These are phyloP conservation scores for Diaporthe batatas DNA, from an alignment of 2,329 filamentous ascomycete species.

Conservation along the genomic window DNA sequence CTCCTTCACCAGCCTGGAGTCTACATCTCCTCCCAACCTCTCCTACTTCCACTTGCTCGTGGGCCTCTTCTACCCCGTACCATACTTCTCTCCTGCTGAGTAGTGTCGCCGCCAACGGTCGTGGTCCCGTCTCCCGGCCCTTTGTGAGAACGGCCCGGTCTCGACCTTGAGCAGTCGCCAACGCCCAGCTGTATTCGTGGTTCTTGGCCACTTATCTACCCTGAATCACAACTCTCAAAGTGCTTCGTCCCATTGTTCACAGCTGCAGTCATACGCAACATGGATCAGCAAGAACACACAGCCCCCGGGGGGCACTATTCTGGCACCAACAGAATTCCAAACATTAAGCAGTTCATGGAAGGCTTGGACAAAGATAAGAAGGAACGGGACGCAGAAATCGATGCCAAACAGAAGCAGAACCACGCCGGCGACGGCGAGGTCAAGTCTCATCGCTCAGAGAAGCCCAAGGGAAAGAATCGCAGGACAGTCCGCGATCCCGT, in stretches of 20 bases:
- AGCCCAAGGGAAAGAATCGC: slow-evolving; percentile 62
- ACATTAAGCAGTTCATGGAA: slow-evolving; percentile 86
- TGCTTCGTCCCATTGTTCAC: background rate
- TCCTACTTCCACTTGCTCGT: background rate
- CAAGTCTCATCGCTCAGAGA: slow-evolving; percentile 45
- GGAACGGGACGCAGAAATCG: slow-evolving; percentile 78
- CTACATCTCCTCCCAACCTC: slow-evolving; percentile 27
- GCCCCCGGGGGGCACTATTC: slow-evolving; percentile 79
- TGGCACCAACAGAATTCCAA: slow-evolving; percentile 86
- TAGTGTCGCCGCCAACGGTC: background rate
- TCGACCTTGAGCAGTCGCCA: background rate
- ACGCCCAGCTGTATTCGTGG: background rate
- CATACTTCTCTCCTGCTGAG: background rate
- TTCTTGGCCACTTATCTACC: background rate
- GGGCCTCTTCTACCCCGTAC: background rate
- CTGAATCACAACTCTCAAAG: too few species aligned
- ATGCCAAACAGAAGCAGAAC: slow-evolving; percentile 64
- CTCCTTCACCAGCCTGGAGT: background rate
- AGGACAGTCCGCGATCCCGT: slow-evolving; percentile 88
- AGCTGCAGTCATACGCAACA: slow-evolving; percentile 41
- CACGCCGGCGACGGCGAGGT: slow-evolving; percentile 45
- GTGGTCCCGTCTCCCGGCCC: background rate
- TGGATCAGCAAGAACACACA: slow-evolving; percentile 57
- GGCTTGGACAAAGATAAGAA: slow-evolving; percentile 84
- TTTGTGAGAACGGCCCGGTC: background rate